Percentiles rank a stretch among this genome's conserved stretches.
These are phyloP conservation scores for Byssothecium circinans DNA, from an alignment of 2,329 filamentous ascomycete genomes.

Conservation along the genomic window DNA sequence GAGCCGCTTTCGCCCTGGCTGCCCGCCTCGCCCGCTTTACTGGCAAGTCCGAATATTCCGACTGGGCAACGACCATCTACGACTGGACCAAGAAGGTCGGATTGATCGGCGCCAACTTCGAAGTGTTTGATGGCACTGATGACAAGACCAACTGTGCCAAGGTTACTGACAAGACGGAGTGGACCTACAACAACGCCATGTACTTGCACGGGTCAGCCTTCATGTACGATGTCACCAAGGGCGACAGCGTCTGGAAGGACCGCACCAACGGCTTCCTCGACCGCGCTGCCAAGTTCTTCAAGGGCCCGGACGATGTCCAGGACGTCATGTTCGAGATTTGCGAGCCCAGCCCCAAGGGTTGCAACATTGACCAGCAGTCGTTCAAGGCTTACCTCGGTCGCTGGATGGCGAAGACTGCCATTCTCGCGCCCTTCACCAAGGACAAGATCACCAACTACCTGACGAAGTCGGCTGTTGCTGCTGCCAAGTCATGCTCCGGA, in stretches of 20 bases:
- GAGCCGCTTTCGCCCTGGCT: slow-evolving; percentile 79
- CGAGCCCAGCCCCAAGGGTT: slow-evolving; percentile 56
- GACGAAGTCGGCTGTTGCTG: slow-evolving; percentile 46
- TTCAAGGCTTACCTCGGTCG: slow-evolving; percentile 77
- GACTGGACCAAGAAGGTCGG: slow-evolving; percentile 56
- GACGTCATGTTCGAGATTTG: slow-evolving; percentile 69
- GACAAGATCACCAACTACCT: slow-evolving; percentile 44
- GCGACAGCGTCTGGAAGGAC: slow-evolving; percentile 55
- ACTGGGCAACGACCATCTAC: slow-evolving; percentile 71
- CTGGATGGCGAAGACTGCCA: slow-evolving; percentile 56
- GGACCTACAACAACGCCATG: slow-evolving; percentile 61
- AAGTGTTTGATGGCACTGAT: slow-evolving; percentile 60
- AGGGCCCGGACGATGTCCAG: slow-evolving; percentile 50
- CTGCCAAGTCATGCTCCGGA: slow-evolving; percentile 49
- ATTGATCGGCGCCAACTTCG: slow-evolving; percentile 53
- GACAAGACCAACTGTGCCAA: slow-evolving; percentile 54
- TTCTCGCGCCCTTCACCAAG: slow-evolving; percentile 48
- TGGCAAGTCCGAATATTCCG: slow-evolving; percentile 57
- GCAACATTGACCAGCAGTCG: slow-evolving; percentile 70
- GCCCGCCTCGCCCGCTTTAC: slow-evolving; percentile 73
- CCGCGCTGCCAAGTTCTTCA: slow-evolving; percentile 56
- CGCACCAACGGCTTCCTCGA: slow-evolving; percentile 64
- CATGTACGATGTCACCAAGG: slow-evolving; percentile 58
- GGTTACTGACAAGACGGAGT: slow-evolving; percentile 54
- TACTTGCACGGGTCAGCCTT: slow-evolving; percentile 58